Conservation (phyloP, 176 grass and related monocot species). For the Bonia amplexicaulis region DNA sequence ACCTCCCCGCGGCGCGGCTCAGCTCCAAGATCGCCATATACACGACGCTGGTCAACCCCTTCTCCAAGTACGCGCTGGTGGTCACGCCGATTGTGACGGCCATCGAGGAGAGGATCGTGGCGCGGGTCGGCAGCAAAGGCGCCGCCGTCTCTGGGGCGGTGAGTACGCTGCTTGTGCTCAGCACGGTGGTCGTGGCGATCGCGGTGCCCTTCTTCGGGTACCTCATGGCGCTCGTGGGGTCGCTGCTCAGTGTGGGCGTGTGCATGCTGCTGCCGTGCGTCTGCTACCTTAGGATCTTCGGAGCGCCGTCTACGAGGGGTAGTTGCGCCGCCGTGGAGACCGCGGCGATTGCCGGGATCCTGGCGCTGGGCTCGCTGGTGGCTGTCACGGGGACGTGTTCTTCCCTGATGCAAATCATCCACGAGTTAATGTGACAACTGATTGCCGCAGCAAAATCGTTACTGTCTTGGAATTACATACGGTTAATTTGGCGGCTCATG, state of each 20-base stretch:
- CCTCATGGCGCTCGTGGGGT: conserved; percentile 59
- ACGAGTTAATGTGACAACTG: neutral
- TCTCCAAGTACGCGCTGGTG: conserved; percentile 61
- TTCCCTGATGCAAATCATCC: conserved; percentile 41
- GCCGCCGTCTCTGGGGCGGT: neutral
- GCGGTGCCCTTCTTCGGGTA: conserved; percentile 56
- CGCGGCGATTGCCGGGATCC: conserved; percentile 20
- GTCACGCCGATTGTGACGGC: conserved; percentile 40
- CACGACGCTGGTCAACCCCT: conserved; percentile 39
- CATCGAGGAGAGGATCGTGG: conserved; percentile 34
- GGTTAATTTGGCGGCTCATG: no score
- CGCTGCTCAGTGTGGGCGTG: conserved; percentile 36
- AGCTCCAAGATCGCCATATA: conserved; percentile 52
- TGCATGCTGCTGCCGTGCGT: conserved; percentile 51
- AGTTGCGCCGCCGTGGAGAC: neutral
- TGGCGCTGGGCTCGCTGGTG: conserved; percentile 31
- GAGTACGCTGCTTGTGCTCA: conserved; percentile 42
- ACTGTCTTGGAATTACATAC: no score
- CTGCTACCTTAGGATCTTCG: conserved; percentile 52
- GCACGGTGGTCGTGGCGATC: conserved; percentile 51
- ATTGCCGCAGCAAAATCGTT: no score
- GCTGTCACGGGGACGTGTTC: conserved; percentile 34
- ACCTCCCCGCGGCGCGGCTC: conserved; percentile 45
- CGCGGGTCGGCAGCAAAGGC: neutral
- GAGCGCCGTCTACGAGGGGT: neutral